Conservation (phyloP, 2,329 filamentous ascomycete species). For the Taxawa tesnikishii region DNA sequence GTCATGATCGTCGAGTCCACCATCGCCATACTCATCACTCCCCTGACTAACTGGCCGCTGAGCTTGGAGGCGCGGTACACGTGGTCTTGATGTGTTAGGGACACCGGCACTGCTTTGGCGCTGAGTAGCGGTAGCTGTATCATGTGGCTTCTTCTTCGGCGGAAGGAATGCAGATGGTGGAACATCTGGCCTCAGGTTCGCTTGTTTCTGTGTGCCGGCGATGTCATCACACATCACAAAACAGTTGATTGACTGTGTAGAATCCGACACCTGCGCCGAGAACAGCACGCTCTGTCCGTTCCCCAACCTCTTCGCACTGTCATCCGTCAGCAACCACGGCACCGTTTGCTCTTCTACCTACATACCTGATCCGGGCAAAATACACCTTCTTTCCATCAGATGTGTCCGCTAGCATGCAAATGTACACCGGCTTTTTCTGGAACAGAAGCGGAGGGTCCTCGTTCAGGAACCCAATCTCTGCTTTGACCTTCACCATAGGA, state of each 20-base stretch:
- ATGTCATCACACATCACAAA: constrained; percentile 78
- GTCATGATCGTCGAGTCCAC: constrained; percentile 39
- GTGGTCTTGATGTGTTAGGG: not conserved
- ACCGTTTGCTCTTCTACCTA: not conserved
- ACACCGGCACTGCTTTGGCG: constrained; percentile 21
- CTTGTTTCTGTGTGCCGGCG: constrained; percentile 44
- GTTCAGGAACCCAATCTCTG: constrained; percentile 61
- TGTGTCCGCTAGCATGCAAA: constrained; percentile 64
- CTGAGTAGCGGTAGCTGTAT: constrained; percentile 27
- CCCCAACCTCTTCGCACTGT: constrained; percentile 53
- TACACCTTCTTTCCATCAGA: constrained; percentile 57
- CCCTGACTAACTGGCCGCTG: not conserved
- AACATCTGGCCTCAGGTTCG: constrained; percentile 39
- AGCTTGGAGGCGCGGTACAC: not conserved
- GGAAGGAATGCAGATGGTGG: constrained; percentile 30
- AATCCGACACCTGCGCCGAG: constrained; percentile 40
- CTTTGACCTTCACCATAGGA: constrained; percentile 50
- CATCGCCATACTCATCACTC: constrained; percentile 39
- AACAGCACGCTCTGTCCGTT: constrained; percentile 49
- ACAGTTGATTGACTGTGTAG: constrained; percentile 49
- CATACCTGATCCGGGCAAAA: constrained; percentile 49
- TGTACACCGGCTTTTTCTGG: constrained; percentile 49
- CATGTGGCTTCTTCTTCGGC: constrained; percentile 28
- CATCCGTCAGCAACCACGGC: constrained; percentile 7
- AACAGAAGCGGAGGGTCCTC: constrained; percentile 48